Conservation (phyloP, 768 basidiomycete species). For the Mrakia frigida region DNA sequence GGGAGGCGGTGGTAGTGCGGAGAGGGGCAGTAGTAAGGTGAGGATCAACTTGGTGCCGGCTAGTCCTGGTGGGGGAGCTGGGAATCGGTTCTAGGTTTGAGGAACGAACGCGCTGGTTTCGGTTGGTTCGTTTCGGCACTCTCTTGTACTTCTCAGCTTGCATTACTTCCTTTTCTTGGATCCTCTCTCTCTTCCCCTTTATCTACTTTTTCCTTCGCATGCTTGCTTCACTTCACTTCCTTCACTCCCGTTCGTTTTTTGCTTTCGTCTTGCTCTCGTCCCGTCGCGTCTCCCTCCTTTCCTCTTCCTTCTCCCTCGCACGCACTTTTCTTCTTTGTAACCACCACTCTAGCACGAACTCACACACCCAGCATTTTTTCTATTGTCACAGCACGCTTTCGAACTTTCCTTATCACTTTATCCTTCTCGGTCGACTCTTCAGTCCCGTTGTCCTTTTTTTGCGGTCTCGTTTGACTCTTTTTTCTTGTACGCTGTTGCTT, state of each 20-base stretch:
- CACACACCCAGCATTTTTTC: too few species aligned
- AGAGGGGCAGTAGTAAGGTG: background rate
- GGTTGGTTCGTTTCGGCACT: too few species aligned
- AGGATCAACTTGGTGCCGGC: slow-evolving; percentile 4
- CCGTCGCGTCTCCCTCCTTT: background rate
- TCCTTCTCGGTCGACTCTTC: too few species aligned
- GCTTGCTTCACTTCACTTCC: background rate
- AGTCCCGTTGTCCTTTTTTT: too few species aligned
- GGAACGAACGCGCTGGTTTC: background rate
- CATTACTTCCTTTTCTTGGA: background rate
- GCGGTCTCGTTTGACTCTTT: too few species aligned
- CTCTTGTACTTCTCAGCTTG: too few species aligned
- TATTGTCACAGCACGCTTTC: too few species aligned
- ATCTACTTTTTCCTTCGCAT: background rate
- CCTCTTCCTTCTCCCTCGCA: background rate
- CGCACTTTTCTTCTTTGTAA: background rate
- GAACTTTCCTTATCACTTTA: too few species aligned
- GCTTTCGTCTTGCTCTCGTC: background rate
- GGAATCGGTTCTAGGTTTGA: background rate
- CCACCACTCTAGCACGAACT: too few species aligned
- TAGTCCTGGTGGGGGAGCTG: background rate
- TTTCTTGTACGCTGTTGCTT: too few species aligned
- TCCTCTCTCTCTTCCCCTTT: background rate
- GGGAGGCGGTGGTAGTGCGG: background rate
- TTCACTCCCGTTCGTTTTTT: background rate